Evolutionary conservation across 306 rosid species (phyloP).

Genomic region (Rosa rugosa): DNA sequence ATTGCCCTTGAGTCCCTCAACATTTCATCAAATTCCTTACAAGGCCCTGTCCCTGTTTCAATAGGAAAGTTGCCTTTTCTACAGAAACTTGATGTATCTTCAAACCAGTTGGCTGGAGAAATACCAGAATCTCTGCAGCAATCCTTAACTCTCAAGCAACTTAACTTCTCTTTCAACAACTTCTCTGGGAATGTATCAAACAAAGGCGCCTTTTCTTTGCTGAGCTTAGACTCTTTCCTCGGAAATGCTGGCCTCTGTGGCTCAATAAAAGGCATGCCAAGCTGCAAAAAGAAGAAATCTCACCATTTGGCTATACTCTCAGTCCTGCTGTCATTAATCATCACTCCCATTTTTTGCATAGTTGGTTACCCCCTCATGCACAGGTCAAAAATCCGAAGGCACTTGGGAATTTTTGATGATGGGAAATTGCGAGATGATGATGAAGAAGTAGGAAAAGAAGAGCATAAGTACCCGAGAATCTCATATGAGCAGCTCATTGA

Average conservation of each 20-base stretch:
- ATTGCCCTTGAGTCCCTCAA: conserved; percentile 76
- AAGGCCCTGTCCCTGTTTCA: conserved; percentile 66
- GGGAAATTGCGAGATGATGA: conserved; percentile 35
- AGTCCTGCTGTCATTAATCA: conserved; percentile 52
- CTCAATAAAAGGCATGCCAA: conserved; percentile 57
- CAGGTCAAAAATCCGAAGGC: conserved; percentile 39
- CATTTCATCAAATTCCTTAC: conserved; percentile 64
- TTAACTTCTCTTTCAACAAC: conserved; percentile 81
- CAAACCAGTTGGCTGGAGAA: conserved; percentile 56
- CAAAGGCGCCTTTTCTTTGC: conserved; percentile 61
- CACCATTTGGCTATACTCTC: conserved; percentile 45
- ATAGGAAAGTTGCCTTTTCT: conserved; percentile 73
- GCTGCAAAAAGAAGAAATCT: conserved; percentile 47
- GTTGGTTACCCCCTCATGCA: conserved; percentile 32
- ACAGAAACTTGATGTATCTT: conserved; percentile 63
- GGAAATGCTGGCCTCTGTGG: conserved; percentile 74
- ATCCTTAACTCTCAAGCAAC: conserved; percentile 60
- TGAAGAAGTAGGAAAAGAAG: conserved; percentile 48
- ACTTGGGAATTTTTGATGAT: conserved; percentile 22
- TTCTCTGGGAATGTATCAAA: conserved; percentile 63
- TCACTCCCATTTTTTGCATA: conserved; percentile 52
- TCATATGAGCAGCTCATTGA: conserved; percentile 67
- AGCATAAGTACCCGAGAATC: conserved; percentile 67
- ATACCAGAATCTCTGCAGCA: conserved; percentile 61
- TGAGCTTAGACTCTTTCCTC: conserved; percentile 57